Evolutionary conservation across 345 rosid species (phyloP), one percentile per base, ranked within the genome.

Genomic region (Lumnitzera littorea): DNA sequence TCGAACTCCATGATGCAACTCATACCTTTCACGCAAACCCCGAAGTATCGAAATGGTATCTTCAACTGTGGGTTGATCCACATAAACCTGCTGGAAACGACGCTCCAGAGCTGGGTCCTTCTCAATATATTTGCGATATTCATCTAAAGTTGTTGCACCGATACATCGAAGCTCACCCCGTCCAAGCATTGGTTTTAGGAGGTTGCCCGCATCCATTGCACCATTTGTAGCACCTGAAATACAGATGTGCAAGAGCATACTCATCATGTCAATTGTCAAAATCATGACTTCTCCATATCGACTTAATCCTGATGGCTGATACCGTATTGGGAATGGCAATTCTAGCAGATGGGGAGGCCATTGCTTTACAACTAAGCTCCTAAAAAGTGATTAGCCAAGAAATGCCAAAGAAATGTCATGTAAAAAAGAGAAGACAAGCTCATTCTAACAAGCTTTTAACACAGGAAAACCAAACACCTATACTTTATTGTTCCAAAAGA

Each of bases 31-130:
- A 62, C 99, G 85, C 80, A 95, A 67, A 36, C 99, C 99, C 52
- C 98, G 86, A 23, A 95, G 87, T 23, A 95, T 91, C n/a, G 98
- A 91, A 23, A 95, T 48, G 2, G 99, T 91, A 71, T 95, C 80
- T 66, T 87, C 98, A 2, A 95, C 98, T 1, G 96, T 62, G 47
- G 98, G 99, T 72, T 95, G 99, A 73, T 88, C 98, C 15, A 95
- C 99, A 73, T 85, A 91, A 58, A 95, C 96, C 70, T 95, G 99
- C 72, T 95, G 99, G 76, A 95, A 95, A 64, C 98, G 84, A 72
- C 99, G 99, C 73, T 95, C 99, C 78, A 95, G 70, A 49, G 99
- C 99, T 46, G 98, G 98, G 78, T 95, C 99, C 71, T 95, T 91
- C 82, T 95, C 98, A 15, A 95, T 95, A 74, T 91, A 95, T 75